Conservation (phyloP, 176 grass and related monocot species). For the Phragmites australis region DNA sequence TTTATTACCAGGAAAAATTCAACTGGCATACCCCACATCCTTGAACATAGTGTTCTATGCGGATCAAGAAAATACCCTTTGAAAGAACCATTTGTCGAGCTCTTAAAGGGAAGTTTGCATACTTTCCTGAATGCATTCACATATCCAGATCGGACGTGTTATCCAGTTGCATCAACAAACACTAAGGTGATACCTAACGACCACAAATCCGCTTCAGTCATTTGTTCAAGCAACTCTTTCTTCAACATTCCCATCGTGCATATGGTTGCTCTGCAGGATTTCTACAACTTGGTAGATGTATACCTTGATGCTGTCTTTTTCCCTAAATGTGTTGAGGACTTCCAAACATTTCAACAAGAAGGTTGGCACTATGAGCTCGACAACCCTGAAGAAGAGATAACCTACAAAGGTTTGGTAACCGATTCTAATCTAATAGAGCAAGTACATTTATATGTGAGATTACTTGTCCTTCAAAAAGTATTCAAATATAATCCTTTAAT, state of each 20-base stretch:
- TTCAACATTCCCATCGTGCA: conserved; percentile 10
- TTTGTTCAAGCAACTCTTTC: conserved; percentile 33
- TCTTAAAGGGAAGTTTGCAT: conserved; percentile 91
- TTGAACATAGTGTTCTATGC: conserved; percentile 96
- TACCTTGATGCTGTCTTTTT: conserved; percentile 98
- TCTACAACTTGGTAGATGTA: conserved; percentile 99
- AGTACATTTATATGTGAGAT: conserved; percentile 3
- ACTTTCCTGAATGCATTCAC: conserved; percentile 99
- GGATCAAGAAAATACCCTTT: conserved; percentile 98
- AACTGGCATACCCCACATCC: conserved; percentile 98
- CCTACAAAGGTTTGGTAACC: conserved; percentile 75
- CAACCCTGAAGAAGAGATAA: conserved; percentile 87
- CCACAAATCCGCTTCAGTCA: conserved; percentile 23
- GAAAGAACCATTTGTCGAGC: conserved; percentile 99
- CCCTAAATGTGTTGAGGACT: conserved; percentile 88
- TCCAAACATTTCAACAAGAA: conserved; percentile 98
- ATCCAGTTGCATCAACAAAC: conserved; percentile 98
- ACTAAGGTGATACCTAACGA: conserved; percentile 56
- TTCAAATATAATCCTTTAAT: conserved; percentile 15
- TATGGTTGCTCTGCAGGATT: conserved; percentile 68
- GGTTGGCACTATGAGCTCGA: conserved; percentile 99
- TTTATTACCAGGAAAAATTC: conserved; percentile 80
- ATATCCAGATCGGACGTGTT: conserved; percentile 97
- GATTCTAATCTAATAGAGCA: conserved; percentile 27
- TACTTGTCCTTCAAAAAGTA: conserved; percentile 5